Conservation (phyloP, 2,329 filamentous ascomycete genomes). For the Fusarium sacchari region DNA sequence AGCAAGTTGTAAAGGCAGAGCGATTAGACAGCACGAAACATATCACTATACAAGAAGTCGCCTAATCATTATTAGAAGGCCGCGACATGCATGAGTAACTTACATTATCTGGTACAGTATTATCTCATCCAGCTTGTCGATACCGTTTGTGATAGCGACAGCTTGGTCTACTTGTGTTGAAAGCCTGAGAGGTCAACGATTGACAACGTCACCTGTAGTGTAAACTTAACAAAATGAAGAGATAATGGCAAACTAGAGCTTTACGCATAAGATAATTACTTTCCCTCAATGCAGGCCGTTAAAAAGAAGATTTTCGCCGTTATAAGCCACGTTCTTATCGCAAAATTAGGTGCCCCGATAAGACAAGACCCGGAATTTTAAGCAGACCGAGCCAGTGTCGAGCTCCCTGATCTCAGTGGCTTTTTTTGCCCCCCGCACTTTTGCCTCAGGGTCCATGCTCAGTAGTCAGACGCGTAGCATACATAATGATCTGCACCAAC, state of each 20-base stretch:
- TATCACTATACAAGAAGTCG: too few species aligned
- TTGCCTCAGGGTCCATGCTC: neutral
- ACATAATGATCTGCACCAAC: neutral
- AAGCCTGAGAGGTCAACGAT: too few species aligned
- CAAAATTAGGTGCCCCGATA: neutral
- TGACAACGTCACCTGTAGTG: neutral
- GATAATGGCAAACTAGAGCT: too few species aligned
- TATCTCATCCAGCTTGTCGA: too few species aligned
- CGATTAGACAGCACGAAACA: neutral
- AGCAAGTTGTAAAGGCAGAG: neutral
- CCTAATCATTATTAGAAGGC: too few species aligned
- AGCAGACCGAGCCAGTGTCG: neutral
- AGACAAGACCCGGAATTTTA: slow-evolving; percentile 1
- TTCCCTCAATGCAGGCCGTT: too few species aligned
- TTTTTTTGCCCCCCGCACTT: neutral
- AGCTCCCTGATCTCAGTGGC: neutral
- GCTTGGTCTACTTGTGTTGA: too few species aligned
- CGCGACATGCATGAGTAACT: rapidly evolving
- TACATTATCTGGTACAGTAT: rapidly evolving
- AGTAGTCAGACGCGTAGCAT: neutral
- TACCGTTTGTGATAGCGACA: too few species aligned
- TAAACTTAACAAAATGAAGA: rapidly evolving
- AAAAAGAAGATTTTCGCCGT: neutral
- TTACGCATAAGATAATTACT: rapidly evolving
- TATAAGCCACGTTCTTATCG: neutral